Conservation (phyloP, 78 protist species). For the Monosiga brevicollis region DNA sequence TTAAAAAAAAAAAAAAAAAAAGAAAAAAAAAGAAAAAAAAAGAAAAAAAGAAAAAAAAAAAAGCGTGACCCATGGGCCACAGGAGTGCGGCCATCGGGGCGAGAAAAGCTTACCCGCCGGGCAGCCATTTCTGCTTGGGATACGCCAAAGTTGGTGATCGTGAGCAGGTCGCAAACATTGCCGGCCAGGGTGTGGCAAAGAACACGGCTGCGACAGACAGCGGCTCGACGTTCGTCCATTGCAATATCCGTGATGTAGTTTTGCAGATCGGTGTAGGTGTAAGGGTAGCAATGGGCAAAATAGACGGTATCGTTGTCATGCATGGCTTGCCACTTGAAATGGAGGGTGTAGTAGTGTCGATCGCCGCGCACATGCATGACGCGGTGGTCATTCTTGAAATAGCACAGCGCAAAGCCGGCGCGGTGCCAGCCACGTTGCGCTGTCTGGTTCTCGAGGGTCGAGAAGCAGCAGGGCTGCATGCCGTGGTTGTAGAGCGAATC, state of each 20-base stretch:
- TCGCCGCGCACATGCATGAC: background rate
- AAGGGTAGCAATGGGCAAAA: background rate
- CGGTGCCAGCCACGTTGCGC: conserved; percentile 26
- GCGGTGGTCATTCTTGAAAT: background rate
- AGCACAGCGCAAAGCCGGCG: conserved; percentile 25
- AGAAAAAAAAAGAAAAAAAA: too few relatives aligned
- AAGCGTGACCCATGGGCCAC: too few relatives aligned
- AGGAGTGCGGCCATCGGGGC: too few relatives aligned
- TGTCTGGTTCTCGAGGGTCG: background rate
- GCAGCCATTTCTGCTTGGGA: background rate
- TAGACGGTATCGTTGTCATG: background rate
- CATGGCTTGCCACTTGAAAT: background rate
- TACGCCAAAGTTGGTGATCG: background rate
- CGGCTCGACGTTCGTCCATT: background rate
- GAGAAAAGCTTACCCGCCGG: background rate
- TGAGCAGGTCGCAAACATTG: background rate
- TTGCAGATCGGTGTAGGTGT: background rate
- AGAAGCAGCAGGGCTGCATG: conserved; percentile 41
- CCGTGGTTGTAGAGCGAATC: conserved; percentile 52
- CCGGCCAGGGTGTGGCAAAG: background rate
- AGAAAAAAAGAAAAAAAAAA: too few relatives aligned
- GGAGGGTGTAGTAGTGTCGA: background rate
- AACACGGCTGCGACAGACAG: background rate
- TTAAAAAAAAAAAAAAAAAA: too few relatives aligned
- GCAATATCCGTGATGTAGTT: background rate